phyloP scores from a whole-genome alignment of 768 basidiomycete species.

The Amanita jacksonii region DNA sequence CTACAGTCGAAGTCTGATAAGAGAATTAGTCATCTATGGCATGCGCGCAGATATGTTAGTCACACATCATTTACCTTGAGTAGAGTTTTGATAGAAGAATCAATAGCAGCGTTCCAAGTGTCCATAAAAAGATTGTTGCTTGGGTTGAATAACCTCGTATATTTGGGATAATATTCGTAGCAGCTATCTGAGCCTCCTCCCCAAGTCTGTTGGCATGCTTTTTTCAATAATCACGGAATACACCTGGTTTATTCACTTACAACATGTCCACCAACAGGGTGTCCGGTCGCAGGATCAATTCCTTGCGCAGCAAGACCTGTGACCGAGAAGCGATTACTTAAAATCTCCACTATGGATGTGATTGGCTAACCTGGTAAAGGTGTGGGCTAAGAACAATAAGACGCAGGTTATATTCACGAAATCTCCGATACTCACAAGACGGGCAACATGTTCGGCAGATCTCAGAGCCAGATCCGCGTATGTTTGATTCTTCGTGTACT shows the following conservation, averaged over 20 bases:
- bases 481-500: constrained; percentile 51
- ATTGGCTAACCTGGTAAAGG: constrained; percentile 30
- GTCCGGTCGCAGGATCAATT: constrained; percentile 45
- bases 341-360: no score
- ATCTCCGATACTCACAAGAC: constrained; percentile 21
- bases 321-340: no score
- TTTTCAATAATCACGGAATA: no score
- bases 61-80: constrained; percentile 30
- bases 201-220: constrained; percentile 44
- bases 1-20: constrained; percentile 55
- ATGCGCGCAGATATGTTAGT: no score
- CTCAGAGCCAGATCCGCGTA: constrained; percentile 44
- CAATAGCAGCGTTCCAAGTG: constrained; percentile 62
- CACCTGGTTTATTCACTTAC: constrained; percentile 21
- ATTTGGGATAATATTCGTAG: constrained; percentile 73
- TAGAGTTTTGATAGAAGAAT: constrained; percentile 56
- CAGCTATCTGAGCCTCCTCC: constrained; percentile 72
- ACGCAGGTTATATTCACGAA: neutral
- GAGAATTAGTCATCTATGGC: neutral
- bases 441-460: constrained; percentile 44
- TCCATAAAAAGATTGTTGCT: constrained; percentile 50
- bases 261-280: constrained; percentile 44
- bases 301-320: constrained; percentile 50
- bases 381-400: constrained; percentile 19
- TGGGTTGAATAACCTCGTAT: constrained; percentile 58